These are phyloP conservation scores for Auriscalpium orientale DNA, from an alignment of 768 basidiomycete genomes.

Conservation along the genomic window DNA sequence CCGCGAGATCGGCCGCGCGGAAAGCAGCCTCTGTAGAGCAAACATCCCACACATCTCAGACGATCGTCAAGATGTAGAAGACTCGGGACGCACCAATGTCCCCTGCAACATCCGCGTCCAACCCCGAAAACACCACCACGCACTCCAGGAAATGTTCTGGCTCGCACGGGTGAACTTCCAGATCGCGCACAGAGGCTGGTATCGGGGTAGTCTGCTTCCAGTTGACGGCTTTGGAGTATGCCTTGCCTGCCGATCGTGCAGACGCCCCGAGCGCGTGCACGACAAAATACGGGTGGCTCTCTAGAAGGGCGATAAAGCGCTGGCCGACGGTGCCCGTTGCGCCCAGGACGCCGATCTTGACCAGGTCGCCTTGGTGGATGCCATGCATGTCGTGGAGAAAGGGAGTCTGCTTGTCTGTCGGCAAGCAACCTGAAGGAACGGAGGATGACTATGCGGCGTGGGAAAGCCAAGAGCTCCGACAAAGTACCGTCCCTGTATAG, in stretches of 20 bases:
- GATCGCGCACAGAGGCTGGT: constrained; percentile 51
- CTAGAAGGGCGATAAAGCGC: constrained; percentile 84
- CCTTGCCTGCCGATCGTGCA: constrained; percentile 75
- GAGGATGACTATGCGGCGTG: no score
- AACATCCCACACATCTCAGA: background rate
- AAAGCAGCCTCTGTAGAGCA: constrained; percentile 72
- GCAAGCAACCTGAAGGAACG: no score
- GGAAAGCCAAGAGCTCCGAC: no score
- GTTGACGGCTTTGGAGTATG: constrained; percentile 60
- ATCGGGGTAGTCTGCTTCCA: constrained; percentile 88
- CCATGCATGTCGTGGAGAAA: constrained; percentile 1
- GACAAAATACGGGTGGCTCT: constrained; percentile 84
- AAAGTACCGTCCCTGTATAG: no score
- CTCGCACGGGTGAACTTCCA: constrained; percentile 70
- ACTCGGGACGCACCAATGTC: constrained; percentile 67
- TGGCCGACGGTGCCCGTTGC: constrained; percentile 96
- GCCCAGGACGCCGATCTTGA: constrained; percentile 71
- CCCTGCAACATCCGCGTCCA: constrained; percentile 91
- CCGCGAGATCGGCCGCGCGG: constrained; percentile 76
- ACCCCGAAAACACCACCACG: constrained; percentile 86
- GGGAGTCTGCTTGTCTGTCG: no score
- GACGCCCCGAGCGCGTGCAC: constrained; percentile 88
- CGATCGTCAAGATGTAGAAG: constrained; percentile 4
- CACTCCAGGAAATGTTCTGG: constrained; percentile 76
- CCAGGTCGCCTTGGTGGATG: constrained; percentile 15